Percentiles rank a stretch among this genome's conserved stretches.
phyloP scores from a whole-genome alignment of 163 green algal species.

The Scenedesmus sp. region DNA sequence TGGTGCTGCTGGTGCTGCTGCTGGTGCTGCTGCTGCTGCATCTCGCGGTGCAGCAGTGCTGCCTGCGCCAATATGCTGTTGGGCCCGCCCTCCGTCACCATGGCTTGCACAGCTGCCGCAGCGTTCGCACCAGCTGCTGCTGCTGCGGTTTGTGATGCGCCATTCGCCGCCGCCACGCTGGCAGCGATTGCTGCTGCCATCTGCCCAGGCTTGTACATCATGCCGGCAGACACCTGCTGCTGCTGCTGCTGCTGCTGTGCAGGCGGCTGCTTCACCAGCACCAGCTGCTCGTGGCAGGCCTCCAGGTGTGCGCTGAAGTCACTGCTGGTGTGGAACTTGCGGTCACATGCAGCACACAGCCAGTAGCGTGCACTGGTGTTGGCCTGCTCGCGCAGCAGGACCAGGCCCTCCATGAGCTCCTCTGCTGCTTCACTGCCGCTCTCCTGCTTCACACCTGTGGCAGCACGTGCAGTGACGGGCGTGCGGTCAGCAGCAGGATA shows the following conservation, averaged over 20 bases:
- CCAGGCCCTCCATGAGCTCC: conserved; percentile 79
- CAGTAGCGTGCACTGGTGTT: conserved; percentile 77
- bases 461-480: conserved; percentile 61
- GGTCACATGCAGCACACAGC: conserved; percentile 80
- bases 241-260: conserved; percentile 25
- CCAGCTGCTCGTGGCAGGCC: conserved; percentile 75
- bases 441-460: conserved; percentile 70
- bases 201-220: neutral
- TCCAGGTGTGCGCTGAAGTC: conserved; percentile 80
- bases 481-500: conserved; percentile 58
- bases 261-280: conserved; percentile 56
- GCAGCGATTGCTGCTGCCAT: conserved; percentile 3
- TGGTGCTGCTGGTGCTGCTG: conserved; percentile 16
- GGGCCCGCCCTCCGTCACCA: neutral
- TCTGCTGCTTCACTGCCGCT: conserved; percentile 67
- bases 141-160: neutral
- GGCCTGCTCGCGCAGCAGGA: conserved; percentile 76
- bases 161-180: neutral
- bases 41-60: conserved; percentile 23
- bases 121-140: conserved; percentile 14
- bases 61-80: conserved; percentile 2
- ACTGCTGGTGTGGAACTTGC: conserved; percentile 59
- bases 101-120: neutral
- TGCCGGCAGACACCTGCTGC: conserved; percentile 13
- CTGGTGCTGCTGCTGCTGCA: neutral